A percentile compares a stretch with the other conserved stretches of the same genome.
Evolutionary conservation across 2,329 filamentous ascomycete species (phyloP).

Genomic region (Claviceps lovelessii): DNA sequence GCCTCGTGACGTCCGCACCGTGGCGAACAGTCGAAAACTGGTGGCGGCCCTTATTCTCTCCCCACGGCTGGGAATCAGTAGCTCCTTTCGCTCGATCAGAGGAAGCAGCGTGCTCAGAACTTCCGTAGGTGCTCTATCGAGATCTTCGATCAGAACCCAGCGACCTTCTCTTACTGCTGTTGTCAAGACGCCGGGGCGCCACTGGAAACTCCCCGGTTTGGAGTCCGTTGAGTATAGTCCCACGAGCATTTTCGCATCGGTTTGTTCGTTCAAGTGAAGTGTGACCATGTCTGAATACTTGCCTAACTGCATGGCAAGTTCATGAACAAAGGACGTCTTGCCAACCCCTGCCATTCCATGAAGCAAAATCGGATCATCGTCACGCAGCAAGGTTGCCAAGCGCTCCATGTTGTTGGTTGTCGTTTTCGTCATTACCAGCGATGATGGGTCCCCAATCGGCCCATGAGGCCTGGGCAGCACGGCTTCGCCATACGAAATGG

Average conservation of each 20-base stretch:
- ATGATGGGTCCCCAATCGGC: slow-evolving; percentile 29
- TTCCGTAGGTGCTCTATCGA: slow-evolving; percentile 88
- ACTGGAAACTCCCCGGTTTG: slow-evolving; percentile 77
- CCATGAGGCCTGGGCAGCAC: slow-evolving; percentile 52
- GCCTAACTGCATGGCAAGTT: slow-evolving; percentile 66
- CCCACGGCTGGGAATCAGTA: slow-evolving; percentile 77
- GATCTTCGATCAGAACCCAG: slow-evolving; percentile 94
- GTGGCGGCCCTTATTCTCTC: slow-evolving; percentile 70
- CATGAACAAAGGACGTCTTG: slow-evolving; percentile 75
- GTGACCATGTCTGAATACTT: slow-evolving; percentile 77
- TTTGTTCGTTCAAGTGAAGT: slow-evolving; percentile 93
- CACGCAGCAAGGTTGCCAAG: slow-evolving; percentile 54
- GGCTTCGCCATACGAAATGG: slow-evolving; percentile 49
- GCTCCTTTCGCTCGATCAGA: slow-evolving; percentile 79
- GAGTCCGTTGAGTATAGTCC: slow-evolving; percentile 86
- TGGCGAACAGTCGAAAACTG: slow-evolving; percentile 84
- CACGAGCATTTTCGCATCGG: slow-evolving; percentile 89
- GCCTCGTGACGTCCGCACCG: slow-evolving; percentile 63
- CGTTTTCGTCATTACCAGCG: slow-evolving; percentile 56
- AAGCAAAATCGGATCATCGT: slow-evolving; percentile 59
- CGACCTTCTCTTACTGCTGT: slow-evolving; percentile 86
- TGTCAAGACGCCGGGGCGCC: slow-evolving; percentile 84
- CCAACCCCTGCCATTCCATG: slow-evolving; percentile 74
- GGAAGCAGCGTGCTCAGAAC: slow-evolving; percentile 87
- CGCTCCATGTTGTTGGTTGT: slow-evolving; percentile 56